Evolutionary conservation across 257 asterid species (phyloP).

Genomic region (Petunia secreta): DNA sequence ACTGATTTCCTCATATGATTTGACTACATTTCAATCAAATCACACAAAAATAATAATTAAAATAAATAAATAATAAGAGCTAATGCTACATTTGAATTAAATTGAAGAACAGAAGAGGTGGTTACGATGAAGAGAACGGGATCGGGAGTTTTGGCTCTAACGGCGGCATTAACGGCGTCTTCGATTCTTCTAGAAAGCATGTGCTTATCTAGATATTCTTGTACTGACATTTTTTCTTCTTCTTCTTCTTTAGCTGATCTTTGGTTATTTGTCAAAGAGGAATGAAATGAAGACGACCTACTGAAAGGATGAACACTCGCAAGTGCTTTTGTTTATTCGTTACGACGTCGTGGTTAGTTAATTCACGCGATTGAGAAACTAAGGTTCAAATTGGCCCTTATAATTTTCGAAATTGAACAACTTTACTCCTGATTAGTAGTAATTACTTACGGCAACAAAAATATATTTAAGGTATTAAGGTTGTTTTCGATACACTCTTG

Average conservation of each 20-base stretch:
- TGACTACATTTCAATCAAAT: slow-evolving; percentile 42
- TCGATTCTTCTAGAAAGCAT: slow-evolving; percentile 90
- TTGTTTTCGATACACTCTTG: no score
- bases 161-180: slow-evolving; percentile 99
- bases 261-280: neutral
- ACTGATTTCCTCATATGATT: slow-evolving; percentile 93
- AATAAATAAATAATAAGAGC: neutral
- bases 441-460: no score
- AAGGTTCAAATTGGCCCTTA: no score
- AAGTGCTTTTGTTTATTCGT: neutral
- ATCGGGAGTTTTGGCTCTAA: slow-evolving; percentile 88
- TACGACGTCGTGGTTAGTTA: neutral
- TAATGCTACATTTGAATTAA: neutral
- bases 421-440: no score
- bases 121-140: slow-evolving; percentile 90
- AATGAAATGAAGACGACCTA: neutral
- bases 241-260: neutral
- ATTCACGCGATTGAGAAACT: no score
- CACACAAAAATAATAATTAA: neutral
- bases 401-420: no score
- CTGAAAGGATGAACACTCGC: neutral
- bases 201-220: slow-evolving; percentile 90
- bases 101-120: neutral
- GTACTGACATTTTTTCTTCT: slow-evolving; percentile 80
- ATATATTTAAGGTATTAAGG: no score